phyloP scores from a whole-genome alignment of 768 basidiomycete genomes.

The Panus rudis region DNA sequence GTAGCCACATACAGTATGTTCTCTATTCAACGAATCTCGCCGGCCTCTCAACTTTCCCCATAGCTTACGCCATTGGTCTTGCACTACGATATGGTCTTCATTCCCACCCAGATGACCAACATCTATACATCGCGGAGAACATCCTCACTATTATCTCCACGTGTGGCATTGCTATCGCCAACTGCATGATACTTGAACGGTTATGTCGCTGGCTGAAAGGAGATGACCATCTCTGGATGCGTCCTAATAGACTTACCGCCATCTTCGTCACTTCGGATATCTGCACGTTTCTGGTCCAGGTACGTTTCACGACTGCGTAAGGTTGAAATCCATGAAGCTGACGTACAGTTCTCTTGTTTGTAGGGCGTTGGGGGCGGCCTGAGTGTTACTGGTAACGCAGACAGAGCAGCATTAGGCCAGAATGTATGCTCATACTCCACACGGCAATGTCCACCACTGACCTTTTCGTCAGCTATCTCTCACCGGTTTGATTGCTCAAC shows the following conservation, averaged over 20 bases:
- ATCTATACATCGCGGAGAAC: slow-evolving; percentile 49
- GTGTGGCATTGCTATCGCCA: slow-evolving; percentile 68
- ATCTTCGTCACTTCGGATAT: slow-evolving; percentile 60
- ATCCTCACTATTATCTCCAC: slow-evolving; percentile 58
- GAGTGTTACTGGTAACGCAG: no score
- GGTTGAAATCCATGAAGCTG: no score
- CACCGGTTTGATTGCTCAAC: slow-evolving; percentile 48
- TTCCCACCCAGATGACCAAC: slow-evolving; percentile 42
- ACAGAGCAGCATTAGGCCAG: no score
- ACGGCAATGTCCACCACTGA: background rate
- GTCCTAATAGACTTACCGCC: slow-evolving; percentile 42
- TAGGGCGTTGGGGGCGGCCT: slow-evolving; percentile 46
- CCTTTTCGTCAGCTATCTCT: slow-evolving; percentile 39
- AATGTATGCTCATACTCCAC: no score
- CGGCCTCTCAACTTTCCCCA: background rate
- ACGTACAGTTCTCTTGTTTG: background rate
- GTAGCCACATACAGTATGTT: slow-evolving; percentile 54
- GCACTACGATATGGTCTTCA: slow-evolving; percentile 50
- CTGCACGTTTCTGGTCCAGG: slow-evolving; percentile 61
- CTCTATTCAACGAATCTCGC: no score
- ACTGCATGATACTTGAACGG: slow-evolving; percentile 62
- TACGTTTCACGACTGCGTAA: no score
- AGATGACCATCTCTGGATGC: slow-evolving; percentile 41
- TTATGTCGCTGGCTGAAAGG: slow-evolving; percentile 44
- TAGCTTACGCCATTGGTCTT: slow-evolving; percentile 53